Conservation (phyloP, 192 early-diverging fungal genomes). For the Linnemannia zychae region DNA sequence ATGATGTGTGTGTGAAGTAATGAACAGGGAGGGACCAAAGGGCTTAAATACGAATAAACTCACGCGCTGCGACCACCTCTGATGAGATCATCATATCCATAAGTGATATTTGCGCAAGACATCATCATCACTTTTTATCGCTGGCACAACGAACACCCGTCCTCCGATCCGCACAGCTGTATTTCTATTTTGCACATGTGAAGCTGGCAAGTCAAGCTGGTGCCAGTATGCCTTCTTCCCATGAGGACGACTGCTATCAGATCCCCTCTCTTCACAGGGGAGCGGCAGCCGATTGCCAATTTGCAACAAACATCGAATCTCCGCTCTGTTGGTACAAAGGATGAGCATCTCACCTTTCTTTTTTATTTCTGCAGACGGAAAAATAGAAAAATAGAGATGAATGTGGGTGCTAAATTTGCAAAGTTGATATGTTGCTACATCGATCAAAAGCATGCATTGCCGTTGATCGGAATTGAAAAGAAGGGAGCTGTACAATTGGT, state of each 20-base stretch:
- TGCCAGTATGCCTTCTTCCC: too few species aligned
- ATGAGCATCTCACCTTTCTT: neutral
- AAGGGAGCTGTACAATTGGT: too few species aligned
- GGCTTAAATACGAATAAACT: neutral
- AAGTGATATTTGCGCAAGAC: neutral
- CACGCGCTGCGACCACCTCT: neutral
- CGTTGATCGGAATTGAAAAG: neutral
- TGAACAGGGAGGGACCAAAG: neutral
- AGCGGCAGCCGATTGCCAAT: neutral
- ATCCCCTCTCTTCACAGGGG: too few species aligned
- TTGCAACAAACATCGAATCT: neutral
- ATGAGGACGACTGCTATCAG: too few species aligned
- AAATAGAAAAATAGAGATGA: neutral
- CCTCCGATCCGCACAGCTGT: neutral
- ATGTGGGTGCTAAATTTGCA: neutral
- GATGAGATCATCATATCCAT: neutral
- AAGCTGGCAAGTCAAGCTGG: too few species aligned
- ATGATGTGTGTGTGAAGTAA: neutral
- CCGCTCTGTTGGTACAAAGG: neutral
- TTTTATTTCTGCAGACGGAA: neutral
- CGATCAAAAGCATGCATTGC: neutral
- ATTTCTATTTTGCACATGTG: too few species aligned
- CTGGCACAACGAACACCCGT: neutral
- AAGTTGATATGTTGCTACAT: neutral
- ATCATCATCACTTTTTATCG: neutral